phyloP scores from a whole-genome alignment of 2,329 filamentous ascomycete genomes.

The Botryotinia calthae region DNA sequence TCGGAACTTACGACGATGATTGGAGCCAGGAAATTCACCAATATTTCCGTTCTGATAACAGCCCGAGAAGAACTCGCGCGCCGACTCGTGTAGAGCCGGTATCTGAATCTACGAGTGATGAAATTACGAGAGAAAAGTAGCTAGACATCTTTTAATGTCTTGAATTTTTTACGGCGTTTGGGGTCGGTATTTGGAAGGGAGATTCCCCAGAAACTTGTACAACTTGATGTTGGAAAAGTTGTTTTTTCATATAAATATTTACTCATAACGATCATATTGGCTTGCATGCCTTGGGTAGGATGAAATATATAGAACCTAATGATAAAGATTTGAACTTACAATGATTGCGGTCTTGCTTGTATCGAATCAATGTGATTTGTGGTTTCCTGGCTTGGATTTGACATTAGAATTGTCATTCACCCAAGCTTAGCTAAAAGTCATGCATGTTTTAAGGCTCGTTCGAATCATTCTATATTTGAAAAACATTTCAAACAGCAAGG shows the following conservation, averaged over 20 bases:
- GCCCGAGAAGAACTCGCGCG: constrained; percentile 2
- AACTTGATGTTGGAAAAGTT: constrained; percentile 1
- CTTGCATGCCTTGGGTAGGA: background rate
- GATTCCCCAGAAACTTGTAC: background rate
- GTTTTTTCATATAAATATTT: background rate
- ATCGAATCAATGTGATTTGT: background rate
- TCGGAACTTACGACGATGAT: constrained; percentile 27
- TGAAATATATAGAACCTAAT: constrained; percentile 1
- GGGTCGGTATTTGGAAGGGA: background rate
- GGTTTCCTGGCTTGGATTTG: background rate
- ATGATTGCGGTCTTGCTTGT: background rate
- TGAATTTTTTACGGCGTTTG: background rate
- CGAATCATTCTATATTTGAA: too few species aligned
- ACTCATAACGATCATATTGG: background rate
- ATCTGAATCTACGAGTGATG: constrained; percentile 12
- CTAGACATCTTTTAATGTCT: background rate
- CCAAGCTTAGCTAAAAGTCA: background rate
- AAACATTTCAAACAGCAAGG: too few species aligned
- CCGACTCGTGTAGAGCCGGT: background rate
- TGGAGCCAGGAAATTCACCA: constrained; percentile 30
- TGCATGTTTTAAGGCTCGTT: background rate
- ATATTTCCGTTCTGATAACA: constrained; percentile 27
- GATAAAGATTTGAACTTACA: background rate
- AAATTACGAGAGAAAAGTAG: constrained; percentile 15
- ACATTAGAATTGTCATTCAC: background rate